Conservation (phyloP, 768 basidiomycete species). For the Mrakia gelida region DNA sequence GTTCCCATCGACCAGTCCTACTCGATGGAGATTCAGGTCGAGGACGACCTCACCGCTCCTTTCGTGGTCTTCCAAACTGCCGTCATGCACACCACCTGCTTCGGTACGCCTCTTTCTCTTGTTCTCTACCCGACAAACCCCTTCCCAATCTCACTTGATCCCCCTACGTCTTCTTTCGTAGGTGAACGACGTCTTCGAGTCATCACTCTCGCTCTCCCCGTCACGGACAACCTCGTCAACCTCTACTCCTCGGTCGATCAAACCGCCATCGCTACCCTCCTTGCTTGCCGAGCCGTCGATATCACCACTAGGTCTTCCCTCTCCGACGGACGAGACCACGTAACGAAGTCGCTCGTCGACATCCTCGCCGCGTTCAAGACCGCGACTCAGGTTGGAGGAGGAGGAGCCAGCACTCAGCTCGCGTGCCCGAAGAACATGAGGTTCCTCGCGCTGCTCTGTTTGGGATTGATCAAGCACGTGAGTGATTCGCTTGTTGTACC, state of each 20-base stretch:
- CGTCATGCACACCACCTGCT: conserved; percentile 88
- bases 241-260: conserved; percentile 87
- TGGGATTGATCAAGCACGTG: conserved; percentile 91
- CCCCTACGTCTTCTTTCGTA: conserved; percentile 33
- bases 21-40: conserved; percentile 90
- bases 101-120: conserved; percentile 50
- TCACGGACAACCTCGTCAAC: conserved; percentile 81
- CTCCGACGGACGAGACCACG: conserved; percentile 81
- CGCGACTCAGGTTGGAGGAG: conserved; percentile 90
- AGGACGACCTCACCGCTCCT: conserved; percentile 83
- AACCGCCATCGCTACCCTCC: conserved; percentile 72
- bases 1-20: conserved; percentile 95
- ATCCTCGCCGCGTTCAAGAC: conserved; percentile 85
- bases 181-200: conserved; percentile 90
- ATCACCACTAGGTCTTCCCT: conserved; percentile 75
- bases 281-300: conserved; percentile 91
- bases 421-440: conserved; percentile 90
- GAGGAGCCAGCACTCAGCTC: conserved; percentile 88
- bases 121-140: too few relatives aligned
- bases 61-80: conserved; percentile 94
- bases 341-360: conserved; percentile 77
- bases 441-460: conserved; percentile 82
- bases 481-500: conserved; percentile 36
- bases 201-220: conserved; percentile 78
- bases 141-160: background rate